Evolutionary conservation across 345 rosid genomes (phyloP).

Genomic region (Syzygium oleosum): DNA sequence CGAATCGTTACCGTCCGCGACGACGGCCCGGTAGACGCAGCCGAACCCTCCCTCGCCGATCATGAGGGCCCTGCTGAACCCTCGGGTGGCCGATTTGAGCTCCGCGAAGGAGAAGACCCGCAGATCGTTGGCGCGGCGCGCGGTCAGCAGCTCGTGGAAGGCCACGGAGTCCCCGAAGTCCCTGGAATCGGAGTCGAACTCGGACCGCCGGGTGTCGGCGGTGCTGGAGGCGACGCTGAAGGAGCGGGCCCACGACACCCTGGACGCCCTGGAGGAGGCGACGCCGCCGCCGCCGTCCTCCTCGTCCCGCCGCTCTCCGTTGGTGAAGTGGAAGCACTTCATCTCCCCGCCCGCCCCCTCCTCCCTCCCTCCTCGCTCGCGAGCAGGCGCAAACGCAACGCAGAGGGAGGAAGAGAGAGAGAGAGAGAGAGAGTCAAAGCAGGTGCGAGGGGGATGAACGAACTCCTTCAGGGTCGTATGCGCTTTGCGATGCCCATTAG

Average conservation of each 20-base stretch:
- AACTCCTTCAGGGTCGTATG: not conserved
- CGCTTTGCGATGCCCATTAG: not conserved
- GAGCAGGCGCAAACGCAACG: not conserved
- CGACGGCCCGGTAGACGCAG: slow-evolving; percentile 72
- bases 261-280: slow-evolving; percentile 44
- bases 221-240: slow-evolving; percentile 79
- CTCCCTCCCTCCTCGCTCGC: not conserved
- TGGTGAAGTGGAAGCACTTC: slow-evolving; percentile 97
- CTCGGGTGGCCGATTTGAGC: slow-evolving; percentile 74
- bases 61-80: slow-evolving; percentile 63
- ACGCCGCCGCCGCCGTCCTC: slow-evolving; percentile 19
- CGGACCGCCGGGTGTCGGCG: slow-evolving; percentile 73
- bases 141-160: slow-evolving; percentile 43
- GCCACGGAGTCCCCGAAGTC: slow-evolving; percentile 50
- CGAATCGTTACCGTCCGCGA: slow-evolving; percentile 30
- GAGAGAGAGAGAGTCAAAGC: not conserved
- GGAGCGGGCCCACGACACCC: slow-evolving; percentile 85
- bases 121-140: slow-evolving; percentile 72
- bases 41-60: slow-evolving; percentile 98
- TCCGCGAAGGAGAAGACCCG: slow-evolving; percentile 62
- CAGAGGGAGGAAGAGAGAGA: not conserved
- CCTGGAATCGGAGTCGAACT: slow-evolving; percentile 75
- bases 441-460: not conserved
- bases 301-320: slow-evolving; percentile 47
- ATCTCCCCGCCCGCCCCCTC: slow-evolving; percentile 6